Evolutionary conservation across 768 basidiomycete species (phyloP).

Genomic region (Rubroboletus satanas): DNA sequence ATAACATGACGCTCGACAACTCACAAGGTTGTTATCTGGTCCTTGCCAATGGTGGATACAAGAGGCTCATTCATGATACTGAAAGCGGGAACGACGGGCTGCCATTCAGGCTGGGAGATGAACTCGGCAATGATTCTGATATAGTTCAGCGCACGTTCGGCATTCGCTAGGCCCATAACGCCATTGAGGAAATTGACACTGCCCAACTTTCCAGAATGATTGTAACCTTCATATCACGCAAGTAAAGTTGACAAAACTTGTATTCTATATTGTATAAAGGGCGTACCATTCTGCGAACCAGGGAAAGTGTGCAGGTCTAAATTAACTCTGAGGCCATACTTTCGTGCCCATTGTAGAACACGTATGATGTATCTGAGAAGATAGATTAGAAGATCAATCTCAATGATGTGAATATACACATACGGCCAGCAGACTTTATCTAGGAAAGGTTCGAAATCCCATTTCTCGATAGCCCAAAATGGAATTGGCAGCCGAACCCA

Average conservation of each 20-base stretch:
- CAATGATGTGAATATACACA: slow-evolving; percentile 16
- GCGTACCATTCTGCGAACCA: slow-evolving; percentile 69
- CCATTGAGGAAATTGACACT: slow-evolving; percentile 60
- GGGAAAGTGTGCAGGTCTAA: slow-evolving; percentile 79
- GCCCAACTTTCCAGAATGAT: slow-evolving; percentile 61
- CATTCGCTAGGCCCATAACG: slow-evolving; percentile 85
- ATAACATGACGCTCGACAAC: slow-evolving; percentile 18
- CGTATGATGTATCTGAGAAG: slow-evolving; percentile 62
- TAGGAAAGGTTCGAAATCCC: slow-evolving; percentile 73
- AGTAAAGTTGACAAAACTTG: not conserved
- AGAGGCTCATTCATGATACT: slow-evolving; percentile 66
- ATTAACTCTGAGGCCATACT: slow-evolving; percentile 84
- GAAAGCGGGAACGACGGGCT: slow-evolving; percentile 55
- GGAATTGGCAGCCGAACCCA: slow-evolving; percentile 79
- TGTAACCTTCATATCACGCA: slow-evolving; percentile 38
- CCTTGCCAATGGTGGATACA: slow-evolving; percentile 47
- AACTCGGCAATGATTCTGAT: slow-evolving; percentile 77
- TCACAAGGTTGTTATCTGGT: slow-evolving; percentile 58
- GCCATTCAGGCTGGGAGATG: slow-evolving; percentile 72
- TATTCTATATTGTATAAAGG: not conserved
- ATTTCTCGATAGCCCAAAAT: slow-evolving; percentile 83
- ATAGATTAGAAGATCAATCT: slow-evolving; percentile 1
- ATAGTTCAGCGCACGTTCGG: slow-evolving; percentile 71
- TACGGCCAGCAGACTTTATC: slow-evolving; percentile 72
- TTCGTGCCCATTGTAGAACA: slow-evolving; percentile 77